Conservation (phyloP, 73 alveolate species). For the Tetrahymena malaccensis region DNA sequence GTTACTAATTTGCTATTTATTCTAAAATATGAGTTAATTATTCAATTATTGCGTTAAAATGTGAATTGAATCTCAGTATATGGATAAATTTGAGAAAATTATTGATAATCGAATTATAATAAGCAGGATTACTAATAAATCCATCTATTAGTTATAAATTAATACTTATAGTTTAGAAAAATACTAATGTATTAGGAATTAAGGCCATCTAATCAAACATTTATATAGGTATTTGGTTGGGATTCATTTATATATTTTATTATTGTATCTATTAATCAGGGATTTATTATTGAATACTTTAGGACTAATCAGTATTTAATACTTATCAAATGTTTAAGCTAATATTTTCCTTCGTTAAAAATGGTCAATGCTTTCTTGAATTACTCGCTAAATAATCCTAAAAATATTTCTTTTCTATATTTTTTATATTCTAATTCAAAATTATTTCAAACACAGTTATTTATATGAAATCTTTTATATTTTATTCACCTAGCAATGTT, state of each 20-base stretch:
- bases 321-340: not conserved
- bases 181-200: not conserved
- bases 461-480: too few relatives aligned
- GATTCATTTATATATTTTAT: too few relatives aligned
- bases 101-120: too few relatives aligned
- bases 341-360: not conserved
- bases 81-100: not conserved
- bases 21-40: too few relatives aligned
- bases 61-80: not conserved
- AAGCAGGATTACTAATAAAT: too few relatives aligned
- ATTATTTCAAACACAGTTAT: too few relatives aligned
- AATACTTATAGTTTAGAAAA: not conserved
- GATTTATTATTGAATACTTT: not conserved
- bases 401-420: too few relatives aligned
- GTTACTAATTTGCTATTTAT: not conserved
- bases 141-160: not conserved
- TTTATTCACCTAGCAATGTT: not conserved
- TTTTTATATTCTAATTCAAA: not conserved
- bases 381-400: too few relatives aligned
- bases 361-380: not conserved
- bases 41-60: not conserved
- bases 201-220: not conserved
- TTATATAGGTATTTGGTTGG: not conserved
- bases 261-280: too few relatives aligned
- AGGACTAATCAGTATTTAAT: too few relatives aligned